Percentiles rank a stretch among this genome's conserved stretches.
phyloP scores from a whole-genome alignment of 805 yeast species.

The Metschnikowia henanensis region DNA sequence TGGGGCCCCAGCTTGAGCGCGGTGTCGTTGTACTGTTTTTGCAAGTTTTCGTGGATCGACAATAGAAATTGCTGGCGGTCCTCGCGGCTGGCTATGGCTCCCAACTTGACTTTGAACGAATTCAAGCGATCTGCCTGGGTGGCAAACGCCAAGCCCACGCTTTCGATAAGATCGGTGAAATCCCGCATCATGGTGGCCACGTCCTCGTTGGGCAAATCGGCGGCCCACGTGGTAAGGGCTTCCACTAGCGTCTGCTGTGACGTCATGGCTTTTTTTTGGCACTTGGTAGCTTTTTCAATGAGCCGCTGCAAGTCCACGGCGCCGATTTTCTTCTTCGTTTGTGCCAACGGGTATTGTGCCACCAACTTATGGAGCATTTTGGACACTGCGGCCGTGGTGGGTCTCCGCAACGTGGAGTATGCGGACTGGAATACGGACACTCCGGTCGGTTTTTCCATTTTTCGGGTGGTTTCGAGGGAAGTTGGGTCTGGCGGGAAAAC shows the following conservation, averaged over 20 bases:
- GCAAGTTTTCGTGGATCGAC: constrained; percentile 35
- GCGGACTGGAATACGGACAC: constrained; percentile 12
- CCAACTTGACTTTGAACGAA: constrained; percentile 42
- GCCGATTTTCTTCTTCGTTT: constrained; percentile 8
- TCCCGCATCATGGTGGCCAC: constrained; percentile 14
- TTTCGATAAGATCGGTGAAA: constrained; percentile 14
- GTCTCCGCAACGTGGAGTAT: constrained; percentile 15
- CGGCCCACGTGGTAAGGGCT: constrained; percentile 15
- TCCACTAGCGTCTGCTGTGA: constrained; percentile 16
- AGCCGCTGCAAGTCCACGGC: constrained; percentile 18
- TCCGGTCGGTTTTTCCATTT: constrained; percentile 5
- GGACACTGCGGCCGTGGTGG: constrained; percentile 21
- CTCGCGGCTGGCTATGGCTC: constrained; percentile 51
- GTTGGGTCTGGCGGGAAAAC: no score
- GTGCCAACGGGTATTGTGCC: constrained; percentile 7
- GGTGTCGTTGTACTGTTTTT: constrained; percentile 38
- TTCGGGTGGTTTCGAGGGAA: no score
- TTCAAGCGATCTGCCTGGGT: constrained; percentile 44
- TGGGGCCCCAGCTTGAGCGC: constrained; percentile 46
- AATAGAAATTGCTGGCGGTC: constrained; percentile 43
- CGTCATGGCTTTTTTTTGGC: constrained; percentile 32
- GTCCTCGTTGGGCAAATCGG: constrained; percentile 17
- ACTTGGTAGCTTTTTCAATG: constrained; percentile 30
- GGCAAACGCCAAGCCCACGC: constrained; percentile 21
- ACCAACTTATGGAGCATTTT: constrained; percentile 19